Evolutionary conservation across 75 land plant species (phyloP), one percentile per base, ranked within the genome.

Genomic region (Pseudotsuga menziesii): DNA sequence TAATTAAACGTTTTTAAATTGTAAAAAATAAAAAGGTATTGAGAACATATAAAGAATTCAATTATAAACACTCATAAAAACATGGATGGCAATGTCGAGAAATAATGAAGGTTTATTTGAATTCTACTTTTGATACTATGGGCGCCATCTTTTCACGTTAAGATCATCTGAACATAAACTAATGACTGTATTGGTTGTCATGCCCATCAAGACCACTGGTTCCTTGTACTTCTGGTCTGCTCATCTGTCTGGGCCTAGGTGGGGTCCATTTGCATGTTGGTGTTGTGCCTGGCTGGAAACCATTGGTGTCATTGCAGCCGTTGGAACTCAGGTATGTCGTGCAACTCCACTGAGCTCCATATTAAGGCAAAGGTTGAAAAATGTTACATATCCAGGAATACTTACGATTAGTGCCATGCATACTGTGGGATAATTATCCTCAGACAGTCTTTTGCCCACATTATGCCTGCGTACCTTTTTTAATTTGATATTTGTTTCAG

Each of bases 271-370:
- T 71, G 89, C 97, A 61, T 92, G 91, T 67, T 94, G 97, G 97
- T 90, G 92, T 71, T 94, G 95, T 85, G 97, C 97, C 35, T 94
- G 97, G 97, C 89, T 94, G 75, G 97, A 94, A 80, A 82, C 97
- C 5, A 92, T 94, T 44, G 97, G 97, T 20, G 87, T 94, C 14
- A 86, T 94, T 82, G 89, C 95, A 72, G 97, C 92, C 20, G 87
- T 92, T 71, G 97, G 97, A 32, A 92, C 95, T 5, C 97, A 92
- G 90, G 94, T 89, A 80, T 17, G n/a, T 41, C 0, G 4, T n/a
- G 12, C 41, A 36, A 44, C 52, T 54, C 22, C 36, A 44, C 29
- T 52, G 19, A 74, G 57, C 48, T 73, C 48, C 56, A 73, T 73
- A 63, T 67, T 39, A n/a, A 67, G n/a, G n/a, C 8, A 67, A 36